Conservation (phyloP, 1,284 basidiomycete species). For the Papiliotrema laurentii region DNA sequence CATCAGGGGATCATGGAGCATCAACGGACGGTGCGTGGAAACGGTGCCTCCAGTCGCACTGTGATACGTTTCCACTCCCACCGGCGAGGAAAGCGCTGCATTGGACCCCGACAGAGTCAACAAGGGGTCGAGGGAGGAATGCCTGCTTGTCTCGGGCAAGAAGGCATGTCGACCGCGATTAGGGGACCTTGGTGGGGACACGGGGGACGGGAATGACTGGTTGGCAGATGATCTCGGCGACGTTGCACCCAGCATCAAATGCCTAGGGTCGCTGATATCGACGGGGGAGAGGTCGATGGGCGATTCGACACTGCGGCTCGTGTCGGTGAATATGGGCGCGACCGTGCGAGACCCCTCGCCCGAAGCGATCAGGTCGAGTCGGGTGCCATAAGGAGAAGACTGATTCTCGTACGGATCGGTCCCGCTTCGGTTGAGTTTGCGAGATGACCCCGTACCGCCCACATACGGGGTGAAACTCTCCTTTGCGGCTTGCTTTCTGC, state of each 20-base stretch:
- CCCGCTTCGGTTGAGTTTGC: neutral
- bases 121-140: conserved; percentile 3
- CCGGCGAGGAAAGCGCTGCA: neutral
- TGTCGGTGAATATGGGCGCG: conserved; percentile 4
- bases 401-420: neutral
- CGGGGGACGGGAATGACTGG: neutral
- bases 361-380: conserved; percentile 19
- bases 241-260: neutral
- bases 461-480: conserved; percentile 6
- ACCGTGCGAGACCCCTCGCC: neutral
- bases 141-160: neutral
- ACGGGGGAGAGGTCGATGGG: neutral
- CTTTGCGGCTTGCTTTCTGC: conserved; percentile 13
- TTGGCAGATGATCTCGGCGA: neutral
- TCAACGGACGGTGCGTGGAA: conserved; percentile 15
- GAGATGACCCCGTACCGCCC: conserved; percentile 1
- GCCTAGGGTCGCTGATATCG: neutral
- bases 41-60: neutral
- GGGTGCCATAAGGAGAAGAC: conserved; percentile 8
- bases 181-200: neutral
- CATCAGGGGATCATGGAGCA: conserved; percentile 19
- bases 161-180: neutral
- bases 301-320: neutral
- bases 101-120: neutral
- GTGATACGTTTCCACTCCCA: neutral